A percentile compares a stretch with the other conserved stretches of the same genome.
phyloP scores from a whole-genome alignment of 139 green algal species.

The Mychonastes homosphaera region DNA sequence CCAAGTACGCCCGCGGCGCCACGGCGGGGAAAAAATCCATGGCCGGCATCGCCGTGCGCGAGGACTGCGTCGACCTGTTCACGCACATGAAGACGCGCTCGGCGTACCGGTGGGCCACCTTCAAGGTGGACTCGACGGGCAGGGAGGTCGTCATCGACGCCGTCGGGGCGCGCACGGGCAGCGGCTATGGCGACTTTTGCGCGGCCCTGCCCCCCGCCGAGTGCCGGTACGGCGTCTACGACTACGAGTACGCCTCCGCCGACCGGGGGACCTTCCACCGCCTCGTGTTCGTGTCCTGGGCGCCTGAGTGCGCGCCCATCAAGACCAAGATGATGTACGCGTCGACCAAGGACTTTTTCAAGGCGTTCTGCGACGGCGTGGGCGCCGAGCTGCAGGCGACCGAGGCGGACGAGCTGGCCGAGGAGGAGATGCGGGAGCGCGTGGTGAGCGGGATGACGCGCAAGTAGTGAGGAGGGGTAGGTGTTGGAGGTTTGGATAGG shows the following conservation, averaged over 20 bases:
- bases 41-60: conserved; percentile 66
- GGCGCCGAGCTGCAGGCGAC: conserved; percentile 64
- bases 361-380: conserved; percentile 64
- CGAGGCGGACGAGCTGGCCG: conserved; percentile 53
- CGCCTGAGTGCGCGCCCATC: conserved; percentile 49
- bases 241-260: conserved; percentile 59
- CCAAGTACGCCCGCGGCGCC: conserved; percentile 11
- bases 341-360: conserved; percentile 83
- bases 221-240: conserved; percentile 76
- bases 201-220: conserved; percentile 45
- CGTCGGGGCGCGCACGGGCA: conserved; percentile 44
- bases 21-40: conserved; percentile 63
- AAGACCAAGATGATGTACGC: conserved; percentile 87
- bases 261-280: conserved; percentile 67
- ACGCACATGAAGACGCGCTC: conserved; percentile 73
- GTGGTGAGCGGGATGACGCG: conserved; percentile 31
- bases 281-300: conserved; percentile 79
- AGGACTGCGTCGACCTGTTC: conserved; percentile 74
- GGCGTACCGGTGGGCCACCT: conserved; percentile 67
- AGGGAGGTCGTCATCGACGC: conserved; percentile 57
- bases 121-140: conserved; percentile 63
- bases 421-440: conserved; percentile 29
- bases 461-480: too few relatives aligned
- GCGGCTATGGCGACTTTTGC: conserved; percentile 61
- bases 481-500: too few relatives aligned